Base-by-base conservation (phyloP, 179 eudicot genomes). In the Monotropa hypopitys region DNA sequence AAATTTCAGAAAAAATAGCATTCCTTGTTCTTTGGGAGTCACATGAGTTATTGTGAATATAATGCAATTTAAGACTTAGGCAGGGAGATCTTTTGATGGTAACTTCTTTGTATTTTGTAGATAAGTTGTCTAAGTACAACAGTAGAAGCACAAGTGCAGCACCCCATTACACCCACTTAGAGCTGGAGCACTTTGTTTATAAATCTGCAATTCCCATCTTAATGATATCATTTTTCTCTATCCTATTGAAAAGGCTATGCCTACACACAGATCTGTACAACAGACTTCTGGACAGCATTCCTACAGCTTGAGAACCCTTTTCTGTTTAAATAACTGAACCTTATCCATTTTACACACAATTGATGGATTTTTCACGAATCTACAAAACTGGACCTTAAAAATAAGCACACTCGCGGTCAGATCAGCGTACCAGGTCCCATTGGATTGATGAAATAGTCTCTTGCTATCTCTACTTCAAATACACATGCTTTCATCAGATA, bases 401-500 rank as follows among this genome's bases (percentile, higher is more conserved):
- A 61, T 72, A 63, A 7, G 50, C 50, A 77, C 75, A 69, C 78
- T 10, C 43, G 8, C 28, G 4, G 26, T 18, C 50, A 81, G 38
- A 70, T 50, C 81, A 46, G 30, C 61, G 65, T 45, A 35, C 76
- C 16, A 2, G 28, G 5, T 26, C 18, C 38, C 35, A 59, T 56
- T 57, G 80, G 53, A n/a, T 23, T 59, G 66, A 57, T 42, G 13
- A 26, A 33, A 71, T 28, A n/a, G 33, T 18, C 61, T 32, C 7
- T 61, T 61, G 12, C 12, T 32, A 47, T 72, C 66, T 28, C 2
- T 26, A 59, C 33, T 13, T 59, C 18, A 28, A 47, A 50, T 49
- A 85, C 82, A 87, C 79, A 75, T n/a, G 77, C 77, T 80, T 82
- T 86, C 87, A 74, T 77, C 62, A n/a, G 89, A 82, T 47, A 74